Evolutionary conservation across 2,329 filamentous ascomycete genomes (phyloP).

Genomic region (Colletotrichum tropicale): DNA sequence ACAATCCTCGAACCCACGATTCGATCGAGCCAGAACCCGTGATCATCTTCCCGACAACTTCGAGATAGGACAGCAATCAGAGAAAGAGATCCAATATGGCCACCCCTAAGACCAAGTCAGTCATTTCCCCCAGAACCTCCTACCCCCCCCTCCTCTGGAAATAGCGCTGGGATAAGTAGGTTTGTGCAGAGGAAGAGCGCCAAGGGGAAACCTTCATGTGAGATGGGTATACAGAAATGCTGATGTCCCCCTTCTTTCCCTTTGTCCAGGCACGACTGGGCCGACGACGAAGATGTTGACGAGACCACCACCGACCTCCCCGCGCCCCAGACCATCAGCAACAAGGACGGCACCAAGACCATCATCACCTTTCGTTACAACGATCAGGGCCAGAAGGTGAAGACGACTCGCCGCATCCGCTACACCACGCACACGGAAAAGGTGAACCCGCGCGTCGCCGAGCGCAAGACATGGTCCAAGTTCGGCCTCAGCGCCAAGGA

Average conservation of each 20-base stretch:
- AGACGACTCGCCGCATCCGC: conserved; percentile 94
- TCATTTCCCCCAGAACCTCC: not conserved
- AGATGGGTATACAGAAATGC: not conserved
- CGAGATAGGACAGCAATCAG: not conserved
- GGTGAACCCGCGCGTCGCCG: conserved; percentile 95
- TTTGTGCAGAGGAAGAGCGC: not conserved
- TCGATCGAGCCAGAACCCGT: not conserved
- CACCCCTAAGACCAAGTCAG: conserved; percentile 20
- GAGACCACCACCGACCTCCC: conserved; percentile 74
- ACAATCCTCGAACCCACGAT: conserved; percentile 1
- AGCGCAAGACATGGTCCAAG: conserved; percentile 91
- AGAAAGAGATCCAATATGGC: conserved; percentile 2
- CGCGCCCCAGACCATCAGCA: conserved; percentile 84
- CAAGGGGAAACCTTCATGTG: not conserved
- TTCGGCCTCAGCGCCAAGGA: conserved; percentile 92
- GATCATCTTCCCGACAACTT: not conserved
- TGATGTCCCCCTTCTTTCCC: not conserved
- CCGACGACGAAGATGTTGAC: conserved; percentile 92
- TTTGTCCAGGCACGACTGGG: conserved; percentile 74
- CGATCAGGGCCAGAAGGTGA: conserved; percentile 94
- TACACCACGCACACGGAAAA: conserved; percentile 89
- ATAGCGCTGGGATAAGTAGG: not conserved
- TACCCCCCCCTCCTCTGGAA: not conserved
- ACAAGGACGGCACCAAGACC: conserved; percentile 99
- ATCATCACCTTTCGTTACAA: conserved; percentile 89